A percentile compares a stretch with the other conserved stretches of the same genome.
phyloP scores from a whole-genome alignment of 2,329 filamentous ascomycete genomes.

The Aspergillus ustus region DNA sequence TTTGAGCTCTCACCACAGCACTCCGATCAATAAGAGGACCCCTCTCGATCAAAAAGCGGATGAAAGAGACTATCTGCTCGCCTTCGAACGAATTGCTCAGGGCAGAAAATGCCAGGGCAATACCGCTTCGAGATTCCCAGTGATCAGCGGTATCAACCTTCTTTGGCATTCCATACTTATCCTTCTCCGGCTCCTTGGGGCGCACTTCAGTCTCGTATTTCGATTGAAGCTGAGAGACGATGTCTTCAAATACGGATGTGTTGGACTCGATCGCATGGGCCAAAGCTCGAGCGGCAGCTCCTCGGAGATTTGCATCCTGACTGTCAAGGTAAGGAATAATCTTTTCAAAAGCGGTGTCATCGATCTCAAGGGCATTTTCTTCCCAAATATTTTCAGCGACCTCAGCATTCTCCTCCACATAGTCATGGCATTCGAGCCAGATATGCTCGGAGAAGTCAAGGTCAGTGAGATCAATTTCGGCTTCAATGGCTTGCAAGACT shows the following conservation, averaged over 20 bases:
- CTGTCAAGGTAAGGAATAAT: slow-evolving; percentile 81
- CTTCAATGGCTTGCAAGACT: slow-evolving; percentile 85
- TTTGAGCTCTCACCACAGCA: slow-evolving; percentile 76
- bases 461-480: slow-evolving; percentile 90
- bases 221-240: slow-evolving; percentile 69
- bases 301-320: slow-evolving; percentile 78
- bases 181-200: slow-evolving; percentile 79
- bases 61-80: slow-evolving; percentile 73
- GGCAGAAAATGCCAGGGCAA: slow-evolving; percentile 84
- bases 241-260: slow-evolving; percentile 61
- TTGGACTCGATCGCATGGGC: slow-evolving; percentile 72
- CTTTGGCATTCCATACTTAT: slow-evolving; percentile 92
- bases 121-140: slow-evolving; percentile 89
- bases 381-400: slow-evolving; percentile 91
- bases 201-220: slow-evolving; percentile 81
- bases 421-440: slow-evolving; percentile 91
- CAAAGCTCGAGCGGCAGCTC: slow-evolving; percentile 80
- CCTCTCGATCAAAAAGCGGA: slow-evolving; percentile 82
- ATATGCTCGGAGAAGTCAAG: slow-evolving; percentile 85
- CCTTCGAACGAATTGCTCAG: slow-evolving; percentile 72
- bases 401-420: slow-evolving; percentile 82
- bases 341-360: slow-evolving; percentile 65
- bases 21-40: slow-evolving; percentile 87
- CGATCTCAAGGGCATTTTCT: slow-evolving; percentile 79
- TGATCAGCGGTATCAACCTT: slow-evolving; percentile 86